A percentile compares a stretch with the other conserved stretches of the same genome.
Evolutionary conservation across 2,329 filamentous ascomycete species (phyloP).

Genomic region (Cladosporium cucumerinum): DNA sequence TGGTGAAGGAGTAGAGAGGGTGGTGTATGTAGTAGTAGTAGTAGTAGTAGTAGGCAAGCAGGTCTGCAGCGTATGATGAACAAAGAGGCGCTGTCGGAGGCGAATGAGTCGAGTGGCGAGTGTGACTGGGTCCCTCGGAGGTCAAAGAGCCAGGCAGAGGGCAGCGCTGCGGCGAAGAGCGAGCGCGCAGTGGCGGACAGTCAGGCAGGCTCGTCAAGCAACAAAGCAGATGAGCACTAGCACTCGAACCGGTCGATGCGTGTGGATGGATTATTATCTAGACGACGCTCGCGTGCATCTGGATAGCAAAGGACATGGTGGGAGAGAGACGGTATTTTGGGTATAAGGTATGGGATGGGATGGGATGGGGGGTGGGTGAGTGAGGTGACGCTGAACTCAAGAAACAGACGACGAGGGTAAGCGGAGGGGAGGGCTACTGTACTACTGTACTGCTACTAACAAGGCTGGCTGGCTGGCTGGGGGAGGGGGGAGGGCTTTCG

Average conservation of each 20-base stretch:
- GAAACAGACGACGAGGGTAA: not conserved
- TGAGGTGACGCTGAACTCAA: slow-evolving; percentile 1
- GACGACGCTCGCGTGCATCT: slow-evolving; percentile 3
- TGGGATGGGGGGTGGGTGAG: not conserved
- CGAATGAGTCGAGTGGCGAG: slow-evolving; percentile 16
- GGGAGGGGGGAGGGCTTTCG: not conserved
- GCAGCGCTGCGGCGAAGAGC: slow-evolving; percentile 10
- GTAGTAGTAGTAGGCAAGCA: not conserved
- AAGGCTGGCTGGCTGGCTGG: not conserved
- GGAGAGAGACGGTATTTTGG: not conserved
- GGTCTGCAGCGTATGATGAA: slow-evolving; percentile 4
- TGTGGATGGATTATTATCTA: slow-evolving; percentile 1
- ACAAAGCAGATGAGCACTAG: not conserved
- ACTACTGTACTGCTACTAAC: not conserved
- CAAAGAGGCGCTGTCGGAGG: slow-evolving; percentile 10
- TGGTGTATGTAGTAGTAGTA: slow-evolving; percentile 1
- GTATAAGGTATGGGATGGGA: not conserved
- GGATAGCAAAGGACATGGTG: not conserved
- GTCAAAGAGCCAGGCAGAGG: slow-evolving; percentile 16
- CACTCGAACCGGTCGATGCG: not conserved
- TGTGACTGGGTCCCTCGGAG: slow-evolving; percentile 3
- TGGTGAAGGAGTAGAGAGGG: slow-evolving; percentile 11
- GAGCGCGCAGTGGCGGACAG: slow-evolving; percentile 3
- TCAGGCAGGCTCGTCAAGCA: slow-evolving; percentile 6
- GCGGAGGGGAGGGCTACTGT: not conserved